Evolutionary conservation across 2,329 filamentous ascomycete genomes (phyloP), one percentile per base, ranked within the genome.

Genomic region (Botryotinia narcissicola): DNA sequence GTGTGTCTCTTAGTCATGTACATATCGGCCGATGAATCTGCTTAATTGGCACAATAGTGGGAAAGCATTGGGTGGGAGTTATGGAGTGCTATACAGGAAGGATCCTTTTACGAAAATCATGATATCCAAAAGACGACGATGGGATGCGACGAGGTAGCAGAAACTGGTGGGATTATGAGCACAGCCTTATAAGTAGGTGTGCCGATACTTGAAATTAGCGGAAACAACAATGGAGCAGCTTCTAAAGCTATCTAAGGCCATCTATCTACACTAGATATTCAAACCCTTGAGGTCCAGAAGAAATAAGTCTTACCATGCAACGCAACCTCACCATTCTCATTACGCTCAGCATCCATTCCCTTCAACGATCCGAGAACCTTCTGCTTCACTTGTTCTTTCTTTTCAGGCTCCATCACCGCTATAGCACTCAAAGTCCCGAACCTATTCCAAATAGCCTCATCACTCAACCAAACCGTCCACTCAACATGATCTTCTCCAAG

Each of bases 401-500:
- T 83, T 71, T 86, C 83, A 1, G 85, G 87, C 64, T 80, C 62
- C 20, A 92, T 81, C 70, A 90, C 84, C 6, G 89, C 87, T 75
- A 94, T 87, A 79, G 93, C 91, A 78, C 90, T 92, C 73, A 93
- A 82, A 20, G 91, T 94, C 66, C 84, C 84, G 74, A 91, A 85
- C 51, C 92, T 85, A 71, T 87, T 85, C 88, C 90, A 92, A 67
- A 93, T 82, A 71, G 84, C 86, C 68, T 92, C 87, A 73, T 86
- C 85, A 42, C 81, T 83, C 73, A 92, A 80, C 85, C 86, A 88
- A 1, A 88, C 85, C 35, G 86, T 87, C 84, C 90, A 92, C 64
- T 84, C 82, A 64, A 89, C 83, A 44, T 81, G 83, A 44, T 88
- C 84, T 78, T 91, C 87, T 16, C 86, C 86, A 10, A 93, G 82